A percentile compares a stretch with the other conserved stretches of the same genome.
These are phyloP conservation scores for Auxenochlorella pyrenoidosa DNA, from an alignment of 139 green algal genomes.

Conservation along the genomic window DNA sequence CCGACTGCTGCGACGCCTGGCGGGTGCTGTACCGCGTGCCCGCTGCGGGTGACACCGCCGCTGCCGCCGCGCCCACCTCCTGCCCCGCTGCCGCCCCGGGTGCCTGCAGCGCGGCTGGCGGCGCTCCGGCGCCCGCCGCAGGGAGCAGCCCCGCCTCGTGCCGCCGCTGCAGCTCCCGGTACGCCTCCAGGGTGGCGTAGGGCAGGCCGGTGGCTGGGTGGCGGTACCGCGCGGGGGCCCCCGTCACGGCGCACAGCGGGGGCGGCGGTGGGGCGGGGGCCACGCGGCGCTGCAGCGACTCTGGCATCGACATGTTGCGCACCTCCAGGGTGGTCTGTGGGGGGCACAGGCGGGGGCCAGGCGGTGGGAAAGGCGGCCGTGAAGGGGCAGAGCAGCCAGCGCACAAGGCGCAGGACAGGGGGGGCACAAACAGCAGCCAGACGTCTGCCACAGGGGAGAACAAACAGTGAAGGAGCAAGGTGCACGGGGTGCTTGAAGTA, in stretches of 20 bases:
- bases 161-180: slow-evolving; percentile 40
- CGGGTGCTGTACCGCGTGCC: not conserved
- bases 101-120: not conserved
- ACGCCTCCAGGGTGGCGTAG: slow-evolving; percentile 58
- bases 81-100: not conserved
- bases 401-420: no score
- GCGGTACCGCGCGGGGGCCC: slow-evolving; percentile 54
- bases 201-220: slow-evolving; percentile 59
- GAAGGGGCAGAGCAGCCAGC: no score
- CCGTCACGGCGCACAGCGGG: slow-evolving; percentile 48
- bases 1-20: not conserved
- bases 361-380: no score
- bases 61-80: not conserved
- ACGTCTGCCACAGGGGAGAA: no score
- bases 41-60: not conserved
- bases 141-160: not conserved
- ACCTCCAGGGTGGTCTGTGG: slow-evolving; percentile 55
- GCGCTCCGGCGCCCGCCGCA: not conserved
- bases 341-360: not conserved
- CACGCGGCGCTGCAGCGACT: slow-evolving; percentile 35
- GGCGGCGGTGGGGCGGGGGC: slow-evolving; percentile 31
- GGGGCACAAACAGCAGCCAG: no score
- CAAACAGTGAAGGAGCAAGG: no score
- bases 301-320: slow-evolving; percentile 61
- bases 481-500: no score